Percentiles rank a stretch among this genome's conserved stretches.
Conservation (phyloP, 2,329 filamentous ascomycete species). For the Aspergillus uvarum region DNA sequence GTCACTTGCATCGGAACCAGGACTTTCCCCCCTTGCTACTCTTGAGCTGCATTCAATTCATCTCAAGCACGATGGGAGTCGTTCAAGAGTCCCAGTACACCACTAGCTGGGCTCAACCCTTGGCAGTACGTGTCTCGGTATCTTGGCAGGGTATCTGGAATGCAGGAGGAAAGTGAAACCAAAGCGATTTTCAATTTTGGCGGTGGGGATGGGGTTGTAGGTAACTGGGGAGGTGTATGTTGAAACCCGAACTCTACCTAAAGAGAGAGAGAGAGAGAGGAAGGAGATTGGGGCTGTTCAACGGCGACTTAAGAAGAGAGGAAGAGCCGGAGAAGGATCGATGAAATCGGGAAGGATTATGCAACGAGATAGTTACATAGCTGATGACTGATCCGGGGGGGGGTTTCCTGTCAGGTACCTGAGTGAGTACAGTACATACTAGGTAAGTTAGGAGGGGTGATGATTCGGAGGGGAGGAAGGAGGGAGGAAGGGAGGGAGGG, state of each 20-base stretch:
- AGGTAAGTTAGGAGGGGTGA: neutral
- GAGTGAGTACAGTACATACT: neutral
- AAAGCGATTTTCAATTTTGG: neutral
- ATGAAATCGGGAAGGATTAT: too few species aligned
- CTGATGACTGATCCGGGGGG: too few species aligned
- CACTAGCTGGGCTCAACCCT: neutral
- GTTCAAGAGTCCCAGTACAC: neutral
- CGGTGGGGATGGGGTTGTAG: neutral
- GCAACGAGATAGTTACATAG: too few species aligned
- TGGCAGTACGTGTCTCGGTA: neutral
- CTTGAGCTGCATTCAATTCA: neutral
- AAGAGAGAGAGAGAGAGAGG: neutral
- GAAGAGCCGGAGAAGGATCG: too few species aligned
- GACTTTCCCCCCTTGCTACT: neutral
- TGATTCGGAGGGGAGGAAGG: neutral
- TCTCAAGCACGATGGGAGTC: neutral
- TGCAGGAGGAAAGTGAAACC: neutral
- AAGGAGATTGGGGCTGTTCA: neutral
- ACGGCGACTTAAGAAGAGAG: too few species aligned
- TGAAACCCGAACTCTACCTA: too few species aligned
- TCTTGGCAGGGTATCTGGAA: constrained; percentile 10
- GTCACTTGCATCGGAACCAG: too few species aligned
- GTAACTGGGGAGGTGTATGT: too few species aligned
- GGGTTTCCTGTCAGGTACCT: too few species aligned
- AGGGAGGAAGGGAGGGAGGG: too few species aligned